Percentiles rank a stretch among this genome's conserved stretches.
Evolutionary conservation across 345 rosid genomes (phyloP).

Genomic region (Boechera divaricarpa): DNA sequence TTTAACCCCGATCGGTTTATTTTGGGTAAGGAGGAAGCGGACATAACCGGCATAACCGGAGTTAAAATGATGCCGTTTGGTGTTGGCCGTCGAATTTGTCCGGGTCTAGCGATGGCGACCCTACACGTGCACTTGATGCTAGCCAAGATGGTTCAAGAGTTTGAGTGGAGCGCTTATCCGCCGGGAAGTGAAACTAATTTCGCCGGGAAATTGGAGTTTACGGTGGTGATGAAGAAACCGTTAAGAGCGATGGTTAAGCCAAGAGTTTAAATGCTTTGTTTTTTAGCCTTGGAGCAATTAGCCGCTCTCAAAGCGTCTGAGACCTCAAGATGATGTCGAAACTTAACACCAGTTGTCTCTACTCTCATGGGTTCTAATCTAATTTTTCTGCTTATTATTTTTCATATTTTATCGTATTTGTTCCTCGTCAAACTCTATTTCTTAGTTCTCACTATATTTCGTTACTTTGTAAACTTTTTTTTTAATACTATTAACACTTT

Average conservation of each 20-base stretch:
- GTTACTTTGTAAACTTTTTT: no score
- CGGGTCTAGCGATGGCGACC: constrained; percentile 77
- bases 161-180: constrained; percentile 76
- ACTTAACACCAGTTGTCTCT: no score
- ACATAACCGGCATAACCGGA: constrained; percentile 70
- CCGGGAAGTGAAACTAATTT: constrained; percentile 59
- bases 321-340: no score
- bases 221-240: constrained; percentile 80
- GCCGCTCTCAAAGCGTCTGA: no score
- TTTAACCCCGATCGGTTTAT: constrained; percentile 80
- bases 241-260: constrained; percentile 70
- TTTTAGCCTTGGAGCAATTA: neutral
- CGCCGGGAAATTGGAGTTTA: constrained; percentile 70
- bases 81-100: constrained; percentile 87
- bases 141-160: constrained; percentile 90
- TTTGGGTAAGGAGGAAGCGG: constrained; percentile 70
- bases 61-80: constrained; percentile 88
- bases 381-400: no score
- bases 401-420: no score
- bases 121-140: constrained; percentile 78
- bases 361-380: no score
- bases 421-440: no score
- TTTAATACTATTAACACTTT: no score
- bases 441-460: no score
- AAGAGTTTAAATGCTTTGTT: constrained; percentile 37